Base-by-base conservation (phyloP, 2,329 filamentous ascomycete species). In the Claviceps capensis region DNA sequence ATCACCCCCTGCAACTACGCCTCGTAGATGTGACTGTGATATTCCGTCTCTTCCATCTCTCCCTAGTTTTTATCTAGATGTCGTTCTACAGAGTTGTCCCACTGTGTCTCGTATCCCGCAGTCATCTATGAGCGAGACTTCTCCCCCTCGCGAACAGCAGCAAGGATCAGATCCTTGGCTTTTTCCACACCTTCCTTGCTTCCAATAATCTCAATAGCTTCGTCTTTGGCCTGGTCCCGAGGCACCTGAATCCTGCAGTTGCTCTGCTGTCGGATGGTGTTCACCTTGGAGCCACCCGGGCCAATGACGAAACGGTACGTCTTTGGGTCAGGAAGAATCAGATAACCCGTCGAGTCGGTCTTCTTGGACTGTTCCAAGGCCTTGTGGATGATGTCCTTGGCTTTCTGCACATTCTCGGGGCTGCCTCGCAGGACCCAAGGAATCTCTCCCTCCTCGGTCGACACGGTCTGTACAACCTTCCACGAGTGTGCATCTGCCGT, bases 161-260 rank as follows among this genome's bases (percentile, higher is more conserved):
- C 82, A 55, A 98, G 72, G 55, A 98, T 96, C 65, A 95, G 75
- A 54, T 95, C 83, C 72, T 85, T 89, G 48, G 93, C 93, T 67
- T 86, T 78, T 69, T 96, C 88, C 40, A 95, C 81, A 13, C 87
- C 88, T 16, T 88, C 85, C 63, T 79, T 79, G 52, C 77, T 79
- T 41, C 93, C 93, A 38, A 85, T 75, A 61, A 98, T 86, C 72
- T 95, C 88, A 65, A 98, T 96, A 4, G 91, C 88, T 68, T 96
- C 90, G 48, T 78, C 76, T 57, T 72, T 73, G 46, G 72, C 73
- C 67, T 94, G 86, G 62, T 88, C 84, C 58, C 87, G 83, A 22
- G 93, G 93, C 42, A 98, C 91, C 58, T 90, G 89, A 65, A 98
- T 94, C 71, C 86, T 89, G 70, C 90, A 96, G 52, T 86, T 87